Evolutionary conservation across 352 stramenopile species (phyloP), one percentile per base, ranked within the genome.

Genomic region (Nothophytophthora sp.): DNA sequence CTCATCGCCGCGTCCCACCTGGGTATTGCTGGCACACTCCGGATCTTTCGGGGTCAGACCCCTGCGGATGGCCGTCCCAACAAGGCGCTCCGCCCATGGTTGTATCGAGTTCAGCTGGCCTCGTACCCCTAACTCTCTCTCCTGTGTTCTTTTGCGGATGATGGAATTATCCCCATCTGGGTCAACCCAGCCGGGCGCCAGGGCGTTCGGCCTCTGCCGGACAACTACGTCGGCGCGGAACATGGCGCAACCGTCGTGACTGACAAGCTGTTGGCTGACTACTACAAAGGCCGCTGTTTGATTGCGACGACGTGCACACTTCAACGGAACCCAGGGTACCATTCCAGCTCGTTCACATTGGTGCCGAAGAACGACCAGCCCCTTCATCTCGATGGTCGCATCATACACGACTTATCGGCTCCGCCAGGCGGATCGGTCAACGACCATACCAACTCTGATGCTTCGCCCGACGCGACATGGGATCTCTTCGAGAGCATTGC

Each of bases 1-100:
- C 5, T 63, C 1, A n/a, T 52, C 1, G 19, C 37, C 0, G 11
- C 25, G 7, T 16, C 40, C 18, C 3, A 20, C 3, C 16, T 49
- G 2, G 46, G 47, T 1, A 63, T 63, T 23, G 2, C 30, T 5
- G 55, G 39, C 6, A 54, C 41, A 0, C 35, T 59, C 8, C 4
- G 6, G 5, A 4, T 59, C 0, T 64, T 64, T 12, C 55, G 48
- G 0, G 28, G 55, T 32, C 41, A 64, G 27, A 59, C 48, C n/a
- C 3, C 27, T 5, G 8, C 1, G 1, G 54, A 63, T 18, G 11
- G 4, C 19, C 55, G 55, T 8, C 55, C 48, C 0, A 62, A 56
- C 27, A 62, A 62, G 20, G 45, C 38, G 1, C 27, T 56, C 6
- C 54, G 39, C 3, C 18, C 39, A 25, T 44, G 38, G 32, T 22